phyloP scores from a whole-genome alignment of 129 eudicot species.

The Centrapalus pauciflorus region DNA sequence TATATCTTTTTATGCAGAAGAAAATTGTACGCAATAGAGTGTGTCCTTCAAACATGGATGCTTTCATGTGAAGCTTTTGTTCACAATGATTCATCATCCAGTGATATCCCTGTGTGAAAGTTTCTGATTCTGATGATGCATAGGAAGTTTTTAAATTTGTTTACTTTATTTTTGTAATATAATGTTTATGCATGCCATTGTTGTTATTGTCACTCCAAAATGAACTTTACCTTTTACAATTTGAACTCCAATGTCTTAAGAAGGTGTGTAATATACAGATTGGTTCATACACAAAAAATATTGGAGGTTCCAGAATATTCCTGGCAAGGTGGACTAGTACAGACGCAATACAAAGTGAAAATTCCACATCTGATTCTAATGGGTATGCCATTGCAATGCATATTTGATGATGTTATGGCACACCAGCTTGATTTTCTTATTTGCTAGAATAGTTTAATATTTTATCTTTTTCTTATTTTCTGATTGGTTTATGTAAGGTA shows the following conservation, averaged over 20 bases:
- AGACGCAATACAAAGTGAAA: conserved; percentile 40
- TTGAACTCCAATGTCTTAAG: conserved; percentile 2
- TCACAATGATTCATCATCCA: too few species aligned
- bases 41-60: too few species aligned
- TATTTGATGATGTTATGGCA: neutral
- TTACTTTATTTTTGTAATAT: neutral
- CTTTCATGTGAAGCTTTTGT: too few species aligned
- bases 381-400: conserved; percentile 29
- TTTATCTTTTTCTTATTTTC: neutral
- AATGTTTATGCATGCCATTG: neutral
- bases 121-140: neutral
- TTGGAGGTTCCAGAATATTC: conserved; percentile 23
- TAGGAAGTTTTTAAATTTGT: neutral
- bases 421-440: neutral
- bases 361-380: conserved; percentile 21
- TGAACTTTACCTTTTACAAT: neutral
- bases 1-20: neutral
- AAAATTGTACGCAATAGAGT: neutral
- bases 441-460: neutral
- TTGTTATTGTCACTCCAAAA: neutral
- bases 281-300: conserved; percentile 19
- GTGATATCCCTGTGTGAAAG: neutral
- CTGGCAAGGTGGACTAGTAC: conserved; percentile 40
- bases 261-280: conserved; percentile 31
- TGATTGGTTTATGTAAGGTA: neutral